phyloP scores from a whole-genome alignment of 495 filamentous ascomycete genomes.

The Podospora anserina region DNA sequence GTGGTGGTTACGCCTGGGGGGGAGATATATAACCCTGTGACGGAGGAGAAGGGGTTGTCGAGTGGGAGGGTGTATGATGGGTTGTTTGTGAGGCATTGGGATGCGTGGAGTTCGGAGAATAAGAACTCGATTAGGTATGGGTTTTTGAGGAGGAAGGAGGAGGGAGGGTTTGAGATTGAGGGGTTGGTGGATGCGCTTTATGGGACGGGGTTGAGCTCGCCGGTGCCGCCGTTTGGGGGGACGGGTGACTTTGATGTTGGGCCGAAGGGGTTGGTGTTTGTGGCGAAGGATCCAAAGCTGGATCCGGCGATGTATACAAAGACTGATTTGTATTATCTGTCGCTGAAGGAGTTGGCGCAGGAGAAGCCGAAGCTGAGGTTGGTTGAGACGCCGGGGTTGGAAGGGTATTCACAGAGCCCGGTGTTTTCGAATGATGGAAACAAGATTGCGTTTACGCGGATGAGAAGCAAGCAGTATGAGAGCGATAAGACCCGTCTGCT shows the following conservation, averaged over 20 bases:
- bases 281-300: slow-evolving; percentile 77
- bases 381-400: slow-evolving; percentile 48
- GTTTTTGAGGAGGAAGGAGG: slow-evolving; percentile 50
- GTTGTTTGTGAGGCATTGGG: slow-evolving; percentile 77
- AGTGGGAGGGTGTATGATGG: slow-evolving; percentile 64
- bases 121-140: slow-evolving; percentile 72
- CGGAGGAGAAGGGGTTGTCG: slow-evolving; percentile 53
- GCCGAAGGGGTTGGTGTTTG: slow-evolving; percentile 65
- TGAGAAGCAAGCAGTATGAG: slow-evolving; percentile 81
- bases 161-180: slow-evolving; percentile 39
- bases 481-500: slow-evolving; percentile 81
- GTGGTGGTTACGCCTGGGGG: slow-evolving; percentile 60
- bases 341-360: slow-evolving; percentile 58
- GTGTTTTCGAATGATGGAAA: slow-evolving; percentile 72
- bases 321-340: slow-evolving; percentile 69
- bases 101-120: slow-evolving; percentile 65
- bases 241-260: slow-evolving; percentile 57
- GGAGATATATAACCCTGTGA: slow-evolving; percentile 57
- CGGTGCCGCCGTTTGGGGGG: slow-evolving; percentile 56
- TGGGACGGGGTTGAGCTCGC: slow-evolving; percentile 55
- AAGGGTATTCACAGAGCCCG: slow-evolving; percentile 74
- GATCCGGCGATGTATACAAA: slow-evolving; percentile 80
- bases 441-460: slow-evolving; percentile 74
- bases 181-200: slow-evolving; percentile 58
- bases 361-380: slow-evolving; percentile 42